phyloP scores from a whole-genome alignment of 1,284 basidiomycete species.

The Ceratobasidium sp. region DNA sequence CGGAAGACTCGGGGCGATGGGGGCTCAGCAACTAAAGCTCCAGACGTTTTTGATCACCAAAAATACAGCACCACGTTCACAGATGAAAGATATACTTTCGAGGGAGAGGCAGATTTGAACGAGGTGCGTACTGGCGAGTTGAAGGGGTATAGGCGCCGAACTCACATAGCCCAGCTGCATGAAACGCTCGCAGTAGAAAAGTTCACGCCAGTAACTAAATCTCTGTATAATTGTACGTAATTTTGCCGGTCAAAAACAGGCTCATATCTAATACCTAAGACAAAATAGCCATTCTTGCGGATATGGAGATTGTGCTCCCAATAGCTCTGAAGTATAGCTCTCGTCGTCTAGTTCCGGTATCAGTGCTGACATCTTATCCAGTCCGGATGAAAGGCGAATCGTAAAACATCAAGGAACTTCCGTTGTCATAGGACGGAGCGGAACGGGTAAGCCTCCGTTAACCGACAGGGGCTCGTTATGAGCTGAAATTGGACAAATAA shows the following conservation, averaged over 20 bases:
- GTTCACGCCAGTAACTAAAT: slow-evolving; percentile 29
- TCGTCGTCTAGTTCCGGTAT: too few relatives aligned
- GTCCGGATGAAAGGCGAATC: slow-evolving; percentile 18
- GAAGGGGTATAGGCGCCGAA: background rate
- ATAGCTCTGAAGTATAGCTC: slow-evolving; percentile 14
- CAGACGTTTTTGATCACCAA: slow-evolving; percentile 1
- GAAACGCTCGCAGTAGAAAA: slow-evolving; percentile 21
- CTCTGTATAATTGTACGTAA: slow-evolving; percentile 27
- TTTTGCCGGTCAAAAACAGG: too few relatives aligned
- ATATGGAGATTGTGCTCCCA: slow-evolving; percentile 32
- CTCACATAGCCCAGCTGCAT: slow-evolving; percentile 7
- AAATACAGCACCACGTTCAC: background rate
- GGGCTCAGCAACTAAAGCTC: background rate
- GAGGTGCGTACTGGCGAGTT: background rate
- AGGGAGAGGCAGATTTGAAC: background rate
- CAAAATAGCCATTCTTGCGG: slow-evolving; percentile 13
- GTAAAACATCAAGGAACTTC: slow-evolving; percentile 32
- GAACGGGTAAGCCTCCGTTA: slow-evolving; percentile 34
- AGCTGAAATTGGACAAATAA: background rate
- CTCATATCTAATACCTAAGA: too few relatives aligned
- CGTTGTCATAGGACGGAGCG: slow-evolving; percentile 26
- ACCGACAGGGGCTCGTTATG: too few relatives aligned
- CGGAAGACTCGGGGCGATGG: background rate
- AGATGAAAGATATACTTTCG: background rate
- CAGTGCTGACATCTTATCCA: background rate